Conservation (phyloP, 306 rosid species). For the Carpinus viminea region DNA sequence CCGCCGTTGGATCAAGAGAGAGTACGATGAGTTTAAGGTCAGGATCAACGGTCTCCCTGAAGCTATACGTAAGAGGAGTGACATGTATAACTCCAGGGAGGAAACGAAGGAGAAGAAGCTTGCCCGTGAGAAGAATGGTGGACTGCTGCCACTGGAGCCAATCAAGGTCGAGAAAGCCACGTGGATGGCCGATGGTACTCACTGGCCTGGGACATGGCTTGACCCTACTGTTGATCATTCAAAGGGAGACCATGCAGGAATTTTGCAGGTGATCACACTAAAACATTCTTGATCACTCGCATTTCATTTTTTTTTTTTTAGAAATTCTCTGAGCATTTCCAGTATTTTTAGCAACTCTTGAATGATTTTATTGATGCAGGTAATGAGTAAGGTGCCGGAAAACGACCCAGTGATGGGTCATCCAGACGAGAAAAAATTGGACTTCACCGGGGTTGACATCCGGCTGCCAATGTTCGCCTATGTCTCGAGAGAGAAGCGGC, state of each 20-base stretch:
- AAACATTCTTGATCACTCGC: too few species aligned
- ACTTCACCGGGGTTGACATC: slow-evolving; percentile 76
- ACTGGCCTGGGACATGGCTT: slow-evolving; percentile 87
- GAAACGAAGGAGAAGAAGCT: slow-evolving; percentile 57
- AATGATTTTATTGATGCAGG: slow-evolving; percentile 11
- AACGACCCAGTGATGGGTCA: slow-evolving; percentile 60
- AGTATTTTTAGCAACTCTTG: too few species aligned
- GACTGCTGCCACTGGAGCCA: slow-evolving; percentile 37
- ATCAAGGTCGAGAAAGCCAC: slow-evolving; percentile 51
- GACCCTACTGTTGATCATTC: slow-evolving; percentile 52
- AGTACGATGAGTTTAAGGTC: slow-evolving; percentile 88
- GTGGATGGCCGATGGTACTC: slow-evolving; percentile 95
- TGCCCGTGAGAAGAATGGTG: slow-evolving; percentile 56
- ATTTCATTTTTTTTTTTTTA: too few species aligned
- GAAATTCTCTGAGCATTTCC: too few species aligned
- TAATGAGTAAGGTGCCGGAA: slow-evolving; percentile 68
- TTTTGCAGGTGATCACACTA: slow-evolving; percentile 59
- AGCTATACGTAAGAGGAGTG: slow-evolving; percentile 49
- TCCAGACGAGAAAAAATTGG: slow-evolving; percentile 58
- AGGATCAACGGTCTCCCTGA: slow-evolving; percentile 83
- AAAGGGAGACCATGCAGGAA: slow-evolving; percentile 93
- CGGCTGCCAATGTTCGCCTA: slow-evolving; percentile 84
- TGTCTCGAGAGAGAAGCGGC: slow-evolving; percentile 81
- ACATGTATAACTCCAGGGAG: slow-evolving; percentile 53
- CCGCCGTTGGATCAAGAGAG: slow-evolving; percentile 89